A percentile compares a stretch with the other conserved stretches of the same genome.
Conservation (phyloP, 176 grass and related monocot genomes). For the Eragrostis curvula region DNA sequence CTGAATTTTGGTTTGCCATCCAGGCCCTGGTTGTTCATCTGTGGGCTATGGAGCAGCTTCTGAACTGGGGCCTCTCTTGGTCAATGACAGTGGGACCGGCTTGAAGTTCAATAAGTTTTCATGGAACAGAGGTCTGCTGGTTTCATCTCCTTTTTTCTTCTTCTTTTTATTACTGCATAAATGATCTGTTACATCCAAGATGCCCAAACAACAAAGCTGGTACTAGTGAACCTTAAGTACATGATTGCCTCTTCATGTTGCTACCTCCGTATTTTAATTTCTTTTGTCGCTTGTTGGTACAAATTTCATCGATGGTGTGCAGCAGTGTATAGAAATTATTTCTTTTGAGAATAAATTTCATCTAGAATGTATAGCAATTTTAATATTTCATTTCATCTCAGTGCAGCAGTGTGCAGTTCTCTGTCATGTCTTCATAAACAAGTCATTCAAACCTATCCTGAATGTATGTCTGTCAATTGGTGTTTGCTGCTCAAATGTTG, state of each 20-base stretch:
- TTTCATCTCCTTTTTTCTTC: not conserved
- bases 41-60: conserved; percentile 83
- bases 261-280: too few relatives aligned
- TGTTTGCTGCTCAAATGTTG: not conserved
- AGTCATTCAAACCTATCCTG: not conserved
- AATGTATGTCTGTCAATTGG: not conserved
- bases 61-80: conserved; percentile 70
- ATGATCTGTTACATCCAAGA: not conserved
- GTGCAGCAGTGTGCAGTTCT: not conserved
- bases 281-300: too few relatives aligned
- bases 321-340: too few relatives aligned
- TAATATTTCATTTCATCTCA: too few relatives aligned
- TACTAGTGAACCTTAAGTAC: conserved; percentile 4
- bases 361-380: too few relatives aligned
- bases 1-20: not conserved
- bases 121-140: conserved; percentile 68
- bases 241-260: not conserved
- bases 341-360: not conserved
- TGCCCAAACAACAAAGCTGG: not conserved
- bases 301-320: not conserved
- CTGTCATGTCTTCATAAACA: not conserved
- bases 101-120: conserved; percentile 83
- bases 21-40: conserved; percentile 89
- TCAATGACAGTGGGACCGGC: conserved; percentile 63
- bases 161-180: not conserved